Percentiles rank a stretch among this genome's conserved stretches.
These are phyloP conservation scores for Populus hybrid DNA, from an alignment of 441 rosid genomes.

Conservation along the genomic window DNA sequence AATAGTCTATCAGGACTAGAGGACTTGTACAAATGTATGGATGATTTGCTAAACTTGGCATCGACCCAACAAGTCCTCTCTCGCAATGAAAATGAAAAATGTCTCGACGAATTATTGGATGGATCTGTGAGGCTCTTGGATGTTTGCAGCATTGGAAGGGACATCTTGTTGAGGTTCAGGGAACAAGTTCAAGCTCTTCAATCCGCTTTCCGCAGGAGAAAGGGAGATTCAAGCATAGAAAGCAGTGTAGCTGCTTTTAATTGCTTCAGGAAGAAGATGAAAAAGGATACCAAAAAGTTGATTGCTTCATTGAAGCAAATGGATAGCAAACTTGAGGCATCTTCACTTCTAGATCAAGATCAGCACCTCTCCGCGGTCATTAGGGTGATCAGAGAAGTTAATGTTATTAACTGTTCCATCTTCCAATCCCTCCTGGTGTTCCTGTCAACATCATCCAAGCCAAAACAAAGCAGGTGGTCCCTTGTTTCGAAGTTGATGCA, in stretches of 20 bases:
- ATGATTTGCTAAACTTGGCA: slow-evolving; percentile 48
- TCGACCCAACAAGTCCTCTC: slow-evolving; percentile 45
- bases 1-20: slow-evolving; percentile 33
- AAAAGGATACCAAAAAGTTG: slow-evolving; percentile 43
- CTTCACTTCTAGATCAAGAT: slow-evolving; percentile 28
- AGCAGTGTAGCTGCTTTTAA: slow-evolving; percentile 21
- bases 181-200: slow-evolving; percentile 47
- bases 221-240: slow-evolving; percentile 32
- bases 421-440: slow-evolving; percentile 45
- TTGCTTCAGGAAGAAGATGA: slow-evolving; percentile 48
- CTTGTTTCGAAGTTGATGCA: slow-evolving; percentile 42
- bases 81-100: slow-evolving; percentile 26
- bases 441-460: slow-evolving; percentile 33
- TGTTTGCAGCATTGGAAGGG: slow-evolving; percentile 46
- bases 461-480: slow-evolving; percentile 40
- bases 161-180: slow-evolving; percentile 38
- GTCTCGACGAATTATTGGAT: slow-evolving; percentile 49
- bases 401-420: slow-evolving; percentile 23
- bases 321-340: slow-evolving; percentile 22
- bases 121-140: slow-evolving; percentile 54
- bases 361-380: slow-evolving; percentile 39
- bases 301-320: slow-evolving; percentile 40
- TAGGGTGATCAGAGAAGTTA: slow-evolving; percentile 43
- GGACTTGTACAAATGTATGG: slow-evolving; percentile 36
- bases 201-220: slow-evolving; percentile 47